Percentiles rank a stretch among this genome's conserved stretches.
phyloP scores from a whole-genome alignment of 352 stramenopile genomes.

The Thalassiosira pacifica region DNA sequence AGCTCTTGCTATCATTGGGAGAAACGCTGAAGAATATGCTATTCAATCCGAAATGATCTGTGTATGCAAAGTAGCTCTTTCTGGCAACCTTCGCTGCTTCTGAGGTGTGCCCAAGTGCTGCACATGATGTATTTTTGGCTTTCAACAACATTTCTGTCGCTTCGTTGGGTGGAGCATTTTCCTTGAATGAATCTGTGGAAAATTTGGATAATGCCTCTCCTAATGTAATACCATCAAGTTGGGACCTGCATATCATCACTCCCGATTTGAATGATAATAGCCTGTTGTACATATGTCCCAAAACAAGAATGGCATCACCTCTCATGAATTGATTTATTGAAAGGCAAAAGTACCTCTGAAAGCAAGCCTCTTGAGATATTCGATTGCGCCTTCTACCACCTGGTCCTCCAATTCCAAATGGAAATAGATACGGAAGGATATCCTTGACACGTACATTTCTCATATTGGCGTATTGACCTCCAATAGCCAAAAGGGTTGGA shows the following conservation, averaged over 20 bases:
- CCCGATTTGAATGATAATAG: conserved; percentile 2
- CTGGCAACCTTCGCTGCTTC: conserved; percentile 1
- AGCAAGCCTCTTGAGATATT: conserved; percentile 22
- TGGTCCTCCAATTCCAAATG: conserved; percentile 25
- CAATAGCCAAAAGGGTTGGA: conserved; percentile 21
- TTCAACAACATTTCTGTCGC: conserved; percentile 25
- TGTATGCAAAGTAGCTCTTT: background rate
- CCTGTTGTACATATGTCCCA: background rate
- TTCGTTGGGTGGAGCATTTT: background rate
- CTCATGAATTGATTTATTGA: conserved; percentile 19
- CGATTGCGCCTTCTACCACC: background rate
- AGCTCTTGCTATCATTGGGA: background rate
- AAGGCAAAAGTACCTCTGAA: conserved; percentile 21
- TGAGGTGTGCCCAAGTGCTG: conserved; percentile 14
- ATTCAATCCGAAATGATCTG: conserved; percentile 1
- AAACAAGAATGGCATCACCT: conserved; percentile 24
- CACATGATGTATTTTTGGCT: conserved; percentile 37
- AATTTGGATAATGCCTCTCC: conserved; percentile 11
- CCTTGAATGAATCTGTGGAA: too few relatives aligned
- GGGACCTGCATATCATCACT: conserved; percentile 3
- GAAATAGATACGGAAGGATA: conserved; percentile 27
- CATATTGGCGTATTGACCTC: conserved; percentile 23
- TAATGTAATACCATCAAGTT: conserved; percentile 8
- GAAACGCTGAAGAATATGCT: background rate
- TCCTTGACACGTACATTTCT: conserved; percentile 13